Percentiles rank a stretch among this genome's conserved stretches.
These are phyloP conservation scores for Ambrosiella xylebori DNA, from an alignment of 2,329 filamentous ascomycete species.

Conservation along the genomic window DNA sequence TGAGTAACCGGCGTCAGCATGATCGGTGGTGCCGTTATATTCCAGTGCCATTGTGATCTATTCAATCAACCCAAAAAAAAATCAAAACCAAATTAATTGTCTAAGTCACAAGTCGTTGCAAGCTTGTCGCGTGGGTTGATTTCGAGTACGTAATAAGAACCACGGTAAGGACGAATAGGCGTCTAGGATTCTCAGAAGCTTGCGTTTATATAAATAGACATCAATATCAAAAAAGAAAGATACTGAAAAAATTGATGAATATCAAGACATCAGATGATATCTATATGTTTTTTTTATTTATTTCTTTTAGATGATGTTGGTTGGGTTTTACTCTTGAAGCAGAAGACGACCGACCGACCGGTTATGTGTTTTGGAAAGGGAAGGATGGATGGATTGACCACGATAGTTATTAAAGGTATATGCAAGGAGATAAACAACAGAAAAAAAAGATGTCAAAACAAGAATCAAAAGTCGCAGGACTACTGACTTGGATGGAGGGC, in stretches of 20 bases:
- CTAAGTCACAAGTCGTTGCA: neutral
- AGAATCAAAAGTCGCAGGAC: neutral
- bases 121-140: neutral
- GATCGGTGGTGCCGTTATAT: constrained; percentile 34
- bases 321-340: neutral
- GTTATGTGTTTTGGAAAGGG: too few relatives aligned
- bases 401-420: too few relatives aligned
- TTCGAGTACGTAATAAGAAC: constrained; percentile 3
- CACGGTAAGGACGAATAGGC: neutral
- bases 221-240: neutral
- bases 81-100: neutral
- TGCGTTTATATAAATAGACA: neutral
- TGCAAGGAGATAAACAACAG: neutral
- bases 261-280: neutral
- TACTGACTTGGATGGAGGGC: neutral
- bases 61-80: too few relatives aligned
- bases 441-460: neutral
- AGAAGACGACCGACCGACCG: neutral
- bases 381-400: too few relatives aligned
- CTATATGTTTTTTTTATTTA: neutral
- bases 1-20: constrained; percentile 35
- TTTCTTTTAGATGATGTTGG: neutral
- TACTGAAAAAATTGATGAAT: neutral
- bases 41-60: constrained; percentile 20
- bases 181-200: neutral